Conservation (phyloP, 73 alveolate species). For the Tetrahymena thermophila region DNA sequence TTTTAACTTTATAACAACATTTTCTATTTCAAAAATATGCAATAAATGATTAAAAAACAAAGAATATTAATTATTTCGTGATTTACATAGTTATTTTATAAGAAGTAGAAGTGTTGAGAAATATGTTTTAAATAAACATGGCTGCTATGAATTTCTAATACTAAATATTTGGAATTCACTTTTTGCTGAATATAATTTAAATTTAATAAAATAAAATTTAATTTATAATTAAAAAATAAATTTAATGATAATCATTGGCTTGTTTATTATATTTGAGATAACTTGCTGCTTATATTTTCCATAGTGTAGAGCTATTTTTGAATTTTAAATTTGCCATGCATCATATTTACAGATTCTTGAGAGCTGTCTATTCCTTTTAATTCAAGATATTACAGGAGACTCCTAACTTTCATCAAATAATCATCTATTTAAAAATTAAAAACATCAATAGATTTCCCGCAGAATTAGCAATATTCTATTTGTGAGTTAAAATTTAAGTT, state of each 20-base stretch:
- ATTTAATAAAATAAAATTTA: too few relatives aligned
- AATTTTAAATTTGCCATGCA: neutral
- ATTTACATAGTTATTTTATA: too few relatives aligned
- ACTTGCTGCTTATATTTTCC: neutral
- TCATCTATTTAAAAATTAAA: neutral
- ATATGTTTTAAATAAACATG: too few relatives aligned
- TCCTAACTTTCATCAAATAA: neutral
- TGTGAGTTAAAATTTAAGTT: neutral
- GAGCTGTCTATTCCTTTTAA: neutral
- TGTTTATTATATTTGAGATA: neutral
- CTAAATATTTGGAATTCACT: too few relatives aligned
- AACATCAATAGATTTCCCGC: neutral
- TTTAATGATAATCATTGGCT: neutral
- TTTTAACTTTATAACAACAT: too few relatives aligned
- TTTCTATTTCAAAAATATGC: too few relatives aligned
- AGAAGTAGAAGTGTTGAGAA: too few relatives aligned
- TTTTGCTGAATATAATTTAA: too few relatives aligned
- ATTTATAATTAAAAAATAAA: too few relatives aligned
- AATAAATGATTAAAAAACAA: too few relatives aligned
- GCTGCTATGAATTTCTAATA: too few relatives aligned
- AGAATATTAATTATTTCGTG: too few relatives aligned
- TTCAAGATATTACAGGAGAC: neutral
- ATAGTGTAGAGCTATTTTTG: neutral
- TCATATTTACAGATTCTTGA: neutral
- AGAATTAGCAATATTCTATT: neutral